Evolutionary conservation across 2,329 filamentous ascomycete species (phyloP), one percentile per base, ranked within the genome.

Genomic region (Sporothrix variecibatus): DNA sequence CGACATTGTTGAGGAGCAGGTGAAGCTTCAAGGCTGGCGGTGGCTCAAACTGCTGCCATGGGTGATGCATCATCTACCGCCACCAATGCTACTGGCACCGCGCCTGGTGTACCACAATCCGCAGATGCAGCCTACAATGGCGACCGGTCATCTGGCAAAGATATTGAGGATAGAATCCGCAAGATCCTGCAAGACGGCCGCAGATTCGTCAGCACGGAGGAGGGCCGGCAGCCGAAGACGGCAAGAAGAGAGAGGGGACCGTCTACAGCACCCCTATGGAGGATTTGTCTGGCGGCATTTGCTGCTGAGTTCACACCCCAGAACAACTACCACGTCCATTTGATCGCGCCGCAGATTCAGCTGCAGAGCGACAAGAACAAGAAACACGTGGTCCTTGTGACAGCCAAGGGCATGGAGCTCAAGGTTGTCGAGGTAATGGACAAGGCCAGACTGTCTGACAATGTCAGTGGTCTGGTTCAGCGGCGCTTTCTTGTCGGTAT

Each of bases 361-460:
- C 87, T 99, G 62, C 95, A 99, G 81, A 98, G 96, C 81, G 96
- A 99, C 80, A 98, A 98, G 86, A 98, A 99, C 82, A 92, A 92
- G 76, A 97, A 97, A 82, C 93, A 97, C 74, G 96, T 97, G n/a
- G 93, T 98, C 5, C 87, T 99, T n/a, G 91, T 98, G 65, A 96
- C 95, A 2, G 94, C 95, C 38, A 98, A 98, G 82, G 94, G 95
- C 72, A 99, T 99, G 94, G 95, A 98, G 82, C 89, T 98, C 73
- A 98, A 98, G 84, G 93, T 99, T 12, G 90, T 99, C 26, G 95
- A 98, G 77, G 95, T 99, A 79, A 97, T 98, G 93, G 96, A 99
- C 83, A 98, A 97, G 82, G 92, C 94, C 79, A 90, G 96, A 75
- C 90, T 98, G 73, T 95, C 91, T 67, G 96, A 99, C 81, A 92